Evolutionary conservation across 2,329 filamentous ascomycete genomes (phyloP).

Genomic region (Microdochium trichocladiopsis): DNA sequence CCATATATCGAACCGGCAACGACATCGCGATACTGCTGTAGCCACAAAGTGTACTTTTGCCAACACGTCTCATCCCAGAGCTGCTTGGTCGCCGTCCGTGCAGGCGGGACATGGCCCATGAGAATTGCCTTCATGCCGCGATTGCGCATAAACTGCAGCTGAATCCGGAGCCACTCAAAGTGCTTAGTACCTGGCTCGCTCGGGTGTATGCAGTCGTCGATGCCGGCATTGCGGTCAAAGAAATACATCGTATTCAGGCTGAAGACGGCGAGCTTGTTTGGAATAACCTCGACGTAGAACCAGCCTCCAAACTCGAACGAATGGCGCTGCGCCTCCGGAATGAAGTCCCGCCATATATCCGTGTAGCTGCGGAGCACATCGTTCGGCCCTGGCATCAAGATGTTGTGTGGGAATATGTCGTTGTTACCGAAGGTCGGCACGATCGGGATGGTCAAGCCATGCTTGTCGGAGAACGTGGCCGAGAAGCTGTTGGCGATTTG

Average conservation of each 20-base stretch:
- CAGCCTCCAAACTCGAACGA: constrained; percentile 89
- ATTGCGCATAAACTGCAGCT: constrained; percentile 74
- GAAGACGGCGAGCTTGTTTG: constrained; percentile 76
- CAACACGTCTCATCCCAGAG: constrained; percentile 97
- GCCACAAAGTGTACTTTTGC: constrained; percentile 94
- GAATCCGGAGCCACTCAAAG: constrained; percentile 90
- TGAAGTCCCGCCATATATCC: constrained; percentile 77
- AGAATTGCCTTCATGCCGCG: constrained; percentile 91
- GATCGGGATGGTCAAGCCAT: constrained; percentile 66
- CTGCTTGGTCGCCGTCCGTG: constrained; percentile 74
- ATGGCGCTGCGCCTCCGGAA: constrained; percentile 87
- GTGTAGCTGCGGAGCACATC: constrained; percentile 73
- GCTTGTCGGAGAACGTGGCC: constrained; percentile 39
- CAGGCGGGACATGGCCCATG: constrained; percentile 90
- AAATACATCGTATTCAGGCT: constrained; percentile 97
- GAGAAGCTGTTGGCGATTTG: constrained; percentile 70
- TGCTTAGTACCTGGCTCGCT: constrained; percentile 88
- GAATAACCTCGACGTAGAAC: constrained; percentile 91
- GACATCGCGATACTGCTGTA: constrained; percentile 85
- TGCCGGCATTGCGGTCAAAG: constrained; percentile 86
- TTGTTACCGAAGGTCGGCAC: constrained; percentile 95
- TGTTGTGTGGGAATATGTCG: constrained; percentile 95
- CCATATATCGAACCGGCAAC: constrained; percentile 75
- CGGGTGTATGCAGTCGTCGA: constrained; percentile 76
- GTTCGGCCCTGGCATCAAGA: constrained; percentile 80